Percentiles rank a stretch among this genome's conserved stretches.
Conservation (phyloP, 768 basidiomycete genomes). For the Pleurotus sapidus region DNA sequence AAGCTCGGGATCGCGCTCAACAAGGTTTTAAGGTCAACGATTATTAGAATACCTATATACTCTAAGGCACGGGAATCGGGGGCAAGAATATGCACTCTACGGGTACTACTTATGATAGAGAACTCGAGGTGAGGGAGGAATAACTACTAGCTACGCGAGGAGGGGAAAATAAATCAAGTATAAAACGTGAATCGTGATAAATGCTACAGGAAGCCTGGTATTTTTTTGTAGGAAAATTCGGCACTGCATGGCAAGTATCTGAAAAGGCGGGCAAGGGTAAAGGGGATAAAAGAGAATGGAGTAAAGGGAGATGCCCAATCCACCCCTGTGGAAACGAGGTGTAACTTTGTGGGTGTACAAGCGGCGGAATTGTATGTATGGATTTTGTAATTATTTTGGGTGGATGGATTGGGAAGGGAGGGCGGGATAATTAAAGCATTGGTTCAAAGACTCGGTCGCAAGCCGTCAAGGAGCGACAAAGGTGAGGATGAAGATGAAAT, state of each 20-base stretch:
- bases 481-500: conserved; percentile 12
- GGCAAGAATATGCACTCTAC: background rate
- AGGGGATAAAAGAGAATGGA: background rate
- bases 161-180: conserved; percentile 1
- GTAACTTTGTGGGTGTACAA: conserved; percentile 1
- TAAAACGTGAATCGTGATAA: conserved; percentile 1
- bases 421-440: background rate
- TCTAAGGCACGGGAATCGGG: background rate
- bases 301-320: background rate
- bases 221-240: conserved; percentile 1
- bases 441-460: conserved; percentile 10
- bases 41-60: conserved; percentile 8
- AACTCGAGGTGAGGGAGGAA: background rate
- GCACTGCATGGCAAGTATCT: conserved; percentile 1
- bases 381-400: background rate
- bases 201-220: conserved; percentile 10
- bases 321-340: conserved; percentile 1
- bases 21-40: background rate
- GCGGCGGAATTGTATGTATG: background rate
- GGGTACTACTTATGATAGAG: background rate
- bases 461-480: conserved; percentile 10
- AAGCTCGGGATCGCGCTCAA: background rate
- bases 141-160: background rate
- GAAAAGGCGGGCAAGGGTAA: background rate
- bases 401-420: background rate